A percentile compares a stretch with the other conserved stretches of the same genome.
Conservation (phyloP, 2,329 filamentous ascomycete genomes). For the Leptodontidium sp. region DNA sequence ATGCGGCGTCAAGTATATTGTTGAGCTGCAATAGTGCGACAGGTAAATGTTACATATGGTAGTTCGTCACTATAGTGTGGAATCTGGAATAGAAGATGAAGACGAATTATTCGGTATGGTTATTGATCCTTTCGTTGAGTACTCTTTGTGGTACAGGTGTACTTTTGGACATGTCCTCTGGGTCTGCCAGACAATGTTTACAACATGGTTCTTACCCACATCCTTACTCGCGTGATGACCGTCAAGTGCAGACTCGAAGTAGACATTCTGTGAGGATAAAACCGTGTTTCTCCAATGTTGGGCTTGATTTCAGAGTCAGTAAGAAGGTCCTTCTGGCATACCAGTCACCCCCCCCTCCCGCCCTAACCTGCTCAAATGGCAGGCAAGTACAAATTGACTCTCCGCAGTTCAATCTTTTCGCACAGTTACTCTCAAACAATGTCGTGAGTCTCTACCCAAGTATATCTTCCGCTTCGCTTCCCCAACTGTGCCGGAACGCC, state of each 20-base stretch:
- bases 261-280: neutral
- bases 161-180: neutral
- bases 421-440: too few relatives aligned
- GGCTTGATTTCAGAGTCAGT: neutral
- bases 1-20: constrained; percentile 15
- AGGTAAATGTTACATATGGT: neutral
- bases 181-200: neutral
- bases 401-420: too few relatives aligned
- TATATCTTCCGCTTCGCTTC: too few relatives aligned
- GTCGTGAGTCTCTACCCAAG: too few relatives aligned
- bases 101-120: neutral
- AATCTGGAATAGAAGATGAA: constrained; percentile 6
- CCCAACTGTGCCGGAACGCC: too few relatives aligned
- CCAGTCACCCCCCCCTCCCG: too few relatives aligned
- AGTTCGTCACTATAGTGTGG: constrained; percentile 4
- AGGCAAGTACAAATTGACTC: too few relatives aligned
- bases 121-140: neutral
- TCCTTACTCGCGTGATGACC: neutral
- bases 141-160: neutral
- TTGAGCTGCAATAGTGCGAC: constrained; percentile 15
- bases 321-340: too few relatives aligned
- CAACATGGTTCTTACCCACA: neutral
- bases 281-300: neutral
- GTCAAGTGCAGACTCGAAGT: neutral
- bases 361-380: too few relatives aligned